Percentiles rank a stretch among this genome's conserved stretches.
These are phyloP conservation scores for Tetracentron sinense DNA, from an alignment of 164 flowering plant genomes.

Conservation along the genomic window DNA sequence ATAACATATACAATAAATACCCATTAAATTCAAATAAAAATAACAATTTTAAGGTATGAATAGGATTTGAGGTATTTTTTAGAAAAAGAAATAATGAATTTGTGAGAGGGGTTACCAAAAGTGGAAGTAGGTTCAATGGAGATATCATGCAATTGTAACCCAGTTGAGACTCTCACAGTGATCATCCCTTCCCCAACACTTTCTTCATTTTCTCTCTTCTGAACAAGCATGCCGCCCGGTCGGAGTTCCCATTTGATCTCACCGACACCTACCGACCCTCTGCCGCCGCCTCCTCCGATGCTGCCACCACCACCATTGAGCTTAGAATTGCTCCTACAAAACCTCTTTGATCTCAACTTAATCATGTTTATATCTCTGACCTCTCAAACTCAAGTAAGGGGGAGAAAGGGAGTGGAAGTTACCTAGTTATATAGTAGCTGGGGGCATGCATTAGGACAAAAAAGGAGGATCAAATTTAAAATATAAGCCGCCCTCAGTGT, in stretches of 20 bases:
- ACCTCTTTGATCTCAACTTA: conserved; percentile 61
- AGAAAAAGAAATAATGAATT: background rate
- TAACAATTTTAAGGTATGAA: no score
- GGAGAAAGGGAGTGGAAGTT: conserved; percentile 6
- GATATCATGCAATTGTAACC: conserved; percentile 59
- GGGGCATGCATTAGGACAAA: conserved; percentile 14
- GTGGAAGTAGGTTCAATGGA: conserved; percentile 76
- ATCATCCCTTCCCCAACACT: conserved; percentile 43
- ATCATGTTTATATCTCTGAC: conserved; percentile 38
- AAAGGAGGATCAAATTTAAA: conserved; percentile 14
- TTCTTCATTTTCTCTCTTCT: conserved; percentile 53
- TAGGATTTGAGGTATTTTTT: no score
- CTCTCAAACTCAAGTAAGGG: conserved; percentile 4
- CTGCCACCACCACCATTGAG: conserved; percentile 15
- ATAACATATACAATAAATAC: background rate
- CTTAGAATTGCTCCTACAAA: conserved; percentile 55
- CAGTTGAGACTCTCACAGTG: conserved; percentile 58
- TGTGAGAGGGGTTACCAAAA: conserved; percentile 48
- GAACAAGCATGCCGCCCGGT: conserved; percentile 94
- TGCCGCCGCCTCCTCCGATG: conserved; percentile 12
- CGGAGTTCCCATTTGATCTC: conserved; percentile 81
- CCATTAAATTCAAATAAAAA: background rate
- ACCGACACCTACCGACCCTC: conserved; percentile 13
- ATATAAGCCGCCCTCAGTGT: conserved; percentile 9
- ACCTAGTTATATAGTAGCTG: conserved; percentile 27